Percentiles rank a stretch among this genome's conserved stretches.
These are phyloP conservation scores for Coemansia sp. DNA, from an alignment of 192 early-diverging fungal genomes.

Conservation along the genomic window DNA sequence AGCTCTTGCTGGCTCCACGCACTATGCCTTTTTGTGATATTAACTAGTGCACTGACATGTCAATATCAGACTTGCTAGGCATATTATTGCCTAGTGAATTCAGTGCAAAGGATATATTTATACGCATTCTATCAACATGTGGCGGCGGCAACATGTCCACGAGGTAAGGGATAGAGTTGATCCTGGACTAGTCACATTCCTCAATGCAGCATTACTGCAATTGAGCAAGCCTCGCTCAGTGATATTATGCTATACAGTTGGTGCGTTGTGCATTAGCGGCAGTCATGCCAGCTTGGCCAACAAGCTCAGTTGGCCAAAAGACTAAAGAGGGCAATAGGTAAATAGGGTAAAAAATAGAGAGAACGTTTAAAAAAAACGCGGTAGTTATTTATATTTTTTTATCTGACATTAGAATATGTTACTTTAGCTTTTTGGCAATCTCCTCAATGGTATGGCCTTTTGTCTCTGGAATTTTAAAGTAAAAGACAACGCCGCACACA, in stretches of 20 bases:
- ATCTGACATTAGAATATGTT: neutral
- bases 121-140: neutral
- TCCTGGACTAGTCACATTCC: neutral
- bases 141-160: neutral
- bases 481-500: conserved; percentile 31
- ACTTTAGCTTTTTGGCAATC: conserved; percentile 33
- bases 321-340: too few species aligned
- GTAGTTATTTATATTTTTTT: too few species aligned
- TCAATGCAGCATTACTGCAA: neutral
- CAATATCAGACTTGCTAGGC: too few species aligned
- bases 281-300: neutral
- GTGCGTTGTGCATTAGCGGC: neutral
- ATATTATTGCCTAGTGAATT: neutral
- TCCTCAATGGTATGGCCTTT: conserved; percentile 53
- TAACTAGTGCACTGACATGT: too few species aligned
- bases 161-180: neutral
- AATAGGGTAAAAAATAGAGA: too few species aligned
- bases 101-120: neutral
- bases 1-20: too few species aligned
- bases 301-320: too few species aligned
- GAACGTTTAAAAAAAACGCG: too few species aligned
- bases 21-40: too few species aligned
- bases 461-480: conserved; percentile 47
- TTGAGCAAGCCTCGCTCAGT: neutral
- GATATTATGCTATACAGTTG: neutral